These are phyloP conservation scores for Pestalotiopsis sp. DNA, from an alignment of 2,329 filamentous ascomycete genomes.

Conservation along the genomic window DNA sequence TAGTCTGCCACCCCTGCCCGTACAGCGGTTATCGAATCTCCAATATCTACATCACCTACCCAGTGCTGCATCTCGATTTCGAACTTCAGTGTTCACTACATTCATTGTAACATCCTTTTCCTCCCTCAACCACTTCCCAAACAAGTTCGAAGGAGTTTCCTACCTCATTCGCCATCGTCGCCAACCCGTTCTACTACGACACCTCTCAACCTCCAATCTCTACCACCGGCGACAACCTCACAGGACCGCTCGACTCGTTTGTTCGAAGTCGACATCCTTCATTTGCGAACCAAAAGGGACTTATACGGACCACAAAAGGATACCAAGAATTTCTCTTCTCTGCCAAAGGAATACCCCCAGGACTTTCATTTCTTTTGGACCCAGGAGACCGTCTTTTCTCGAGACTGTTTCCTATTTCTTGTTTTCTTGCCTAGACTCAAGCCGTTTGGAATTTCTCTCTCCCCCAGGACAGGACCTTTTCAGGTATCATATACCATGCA, in stretches of 20 bases:
- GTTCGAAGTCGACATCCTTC: constrained; percentile 44
- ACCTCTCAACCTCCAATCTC: constrained; percentile 15
- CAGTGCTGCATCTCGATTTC: constrained; percentile 26
- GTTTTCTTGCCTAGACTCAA: constrained; percentile 20
- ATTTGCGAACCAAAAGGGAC: constrained; percentile 15
- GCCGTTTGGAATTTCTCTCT: constrained; percentile 19
- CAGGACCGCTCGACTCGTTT: constrained; percentile 46
- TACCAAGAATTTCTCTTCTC: constrained; percentile 18
- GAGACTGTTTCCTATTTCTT: constrained; percentile 28
- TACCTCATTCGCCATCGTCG: constrained; percentile 10
- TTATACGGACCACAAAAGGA: constrained; percentile 26
- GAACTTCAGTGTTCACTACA: constrained; percentile 20
- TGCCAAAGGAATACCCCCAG: constrained; percentile 19
- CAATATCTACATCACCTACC: constrained; percentile 35
- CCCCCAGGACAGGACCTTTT: constrained; percentile 24
- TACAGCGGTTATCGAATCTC: constrained; percentile 21
- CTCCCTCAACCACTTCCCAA: too few relatives aligned
- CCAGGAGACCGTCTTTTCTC: constrained; percentile 31
- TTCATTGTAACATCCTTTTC: constrained; percentile 15
- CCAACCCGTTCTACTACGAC: not conserved
- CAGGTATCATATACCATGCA: constrained; percentile 52
- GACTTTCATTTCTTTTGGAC: constrained; percentile 29
- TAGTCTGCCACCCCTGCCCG: constrained; percentile 27
- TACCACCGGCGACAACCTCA: constrained; percentile 24
- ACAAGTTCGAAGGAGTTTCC: constrained; percentile 13